These are phyloP conservation scores for Sedum album DNA, from an alignment of 164 flowering plant species.

Conservation along the genomic window DNA sequence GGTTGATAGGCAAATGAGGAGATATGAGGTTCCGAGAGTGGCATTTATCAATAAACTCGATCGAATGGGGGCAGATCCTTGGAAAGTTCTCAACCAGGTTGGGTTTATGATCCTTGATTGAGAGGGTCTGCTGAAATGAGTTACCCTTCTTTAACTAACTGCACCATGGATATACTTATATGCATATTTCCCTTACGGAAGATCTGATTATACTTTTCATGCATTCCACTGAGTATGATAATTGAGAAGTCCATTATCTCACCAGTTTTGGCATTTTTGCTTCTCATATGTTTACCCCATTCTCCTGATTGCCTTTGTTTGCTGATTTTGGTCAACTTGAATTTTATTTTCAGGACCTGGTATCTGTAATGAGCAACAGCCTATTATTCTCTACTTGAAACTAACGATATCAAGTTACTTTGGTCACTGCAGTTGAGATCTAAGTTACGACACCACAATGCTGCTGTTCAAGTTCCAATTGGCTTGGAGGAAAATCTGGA, in stretches of 20 bases:
- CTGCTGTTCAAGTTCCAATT: constrained; percentile 98
- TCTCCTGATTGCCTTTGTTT: not conserved
- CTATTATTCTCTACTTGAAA: not conserved
- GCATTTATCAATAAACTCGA: constrained; percentile 98
- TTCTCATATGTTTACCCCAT: not conserved
- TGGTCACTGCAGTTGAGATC: constrained; percentile 58
- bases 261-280: not conserved
- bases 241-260: not conserved
- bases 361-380: not conserved
- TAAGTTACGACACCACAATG: constrained; percentile 94
- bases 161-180: not conserved
- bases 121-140: not conserved
- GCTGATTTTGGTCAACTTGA: not conserved
- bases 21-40: constrained; percentile 93
- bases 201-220: not conserved
- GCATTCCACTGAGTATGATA: not conserved
- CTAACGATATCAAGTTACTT: not conserved
- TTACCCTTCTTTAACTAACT: not conserved
- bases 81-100: constrained; percentile 97
- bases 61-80: constrained; percentile 99
- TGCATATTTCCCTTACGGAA: not conserved
- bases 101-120: not conserved
- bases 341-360: not conserved
- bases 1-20: constrained; percentile 97
- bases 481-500: constrained; percentile 91